A percentile compares a stretch with the other conserved stretches of the same genome.
Conservation (phyloP, 768 basidiomycete genomes). For the button mushroom (Agaricus bisporus) region DNA sequence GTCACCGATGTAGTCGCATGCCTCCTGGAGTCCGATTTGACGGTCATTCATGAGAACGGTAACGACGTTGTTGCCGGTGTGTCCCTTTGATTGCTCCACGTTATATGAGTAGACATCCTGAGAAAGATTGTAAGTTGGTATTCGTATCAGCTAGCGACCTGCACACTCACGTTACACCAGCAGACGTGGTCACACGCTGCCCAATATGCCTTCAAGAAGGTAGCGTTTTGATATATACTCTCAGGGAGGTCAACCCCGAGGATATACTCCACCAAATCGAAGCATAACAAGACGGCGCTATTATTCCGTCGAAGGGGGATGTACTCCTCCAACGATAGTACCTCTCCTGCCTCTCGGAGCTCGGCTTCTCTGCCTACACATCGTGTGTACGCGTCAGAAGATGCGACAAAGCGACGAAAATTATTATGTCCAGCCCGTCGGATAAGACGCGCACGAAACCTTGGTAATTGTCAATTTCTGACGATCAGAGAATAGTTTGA, state of each 20-base stretch:
- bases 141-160: background rate
- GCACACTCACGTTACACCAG: slow-evolving; percentile 57
- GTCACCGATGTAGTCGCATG: slow-evolving; percentile 49
- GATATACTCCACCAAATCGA: slow-evolving; percentile 55
- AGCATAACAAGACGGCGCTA: slow-evolving; percentile 61
- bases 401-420: slow-evolving; percentile 42
- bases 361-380: slow-evolving; percentile 57
- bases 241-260: slow-evolving; percentile 60
- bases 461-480: slow-evolving; percentile 18
- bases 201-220: slow-evolving; percentile 47
- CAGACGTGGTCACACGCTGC: slow-evolving; percentile 61
- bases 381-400: slow-evolving; percentile 50
- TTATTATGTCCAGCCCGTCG: slow-evolving; percentile 40
- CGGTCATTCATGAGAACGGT: slow-evolving; percentile 60
- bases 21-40: slow-evolving; percentile 47
- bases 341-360: slow-evolving; percentile 48
- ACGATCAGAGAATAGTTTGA: background rate
- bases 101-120: slow-evolving; percentile 71
- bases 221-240: slow-evolving; percentile 50
- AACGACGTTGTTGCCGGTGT: slow-evolving; percentile 61
- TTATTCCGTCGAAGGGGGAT: slow-evolving; percentile 58
- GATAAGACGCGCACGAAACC: slow-evolving; percentile 48
- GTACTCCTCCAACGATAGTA: slow-evolving; percentile 51
- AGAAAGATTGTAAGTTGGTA: slow-evolving; percentile 5
- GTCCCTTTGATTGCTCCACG: slow-evolving; percentile 64